phyloP scores from a whole-genome alignment of 768 basidiomycete species.

The Heimioporus sp. region DNA sequence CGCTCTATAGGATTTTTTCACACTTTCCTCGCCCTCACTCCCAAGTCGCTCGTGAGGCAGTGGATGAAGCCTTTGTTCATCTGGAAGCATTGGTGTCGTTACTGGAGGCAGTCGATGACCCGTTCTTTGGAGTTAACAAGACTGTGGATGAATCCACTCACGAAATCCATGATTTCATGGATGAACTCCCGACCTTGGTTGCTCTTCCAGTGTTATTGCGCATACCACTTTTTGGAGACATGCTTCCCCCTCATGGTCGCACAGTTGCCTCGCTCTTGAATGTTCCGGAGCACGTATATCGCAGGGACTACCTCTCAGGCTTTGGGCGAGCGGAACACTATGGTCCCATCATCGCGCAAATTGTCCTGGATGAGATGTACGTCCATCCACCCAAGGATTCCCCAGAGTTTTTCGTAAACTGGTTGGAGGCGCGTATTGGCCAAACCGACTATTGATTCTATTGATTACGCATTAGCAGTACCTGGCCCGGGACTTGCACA shows the following conservation, averaged over 20 bases:
- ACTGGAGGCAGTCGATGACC: slow-evolving; percentile 48
- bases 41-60: slow-evolving; percentile 71
- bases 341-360: slow-evolving; percentile 54
- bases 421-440: slow-evolving; percentile 40
- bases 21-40: slow-evolving; percentile 63
- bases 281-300: slow-evolving; percentile 60
- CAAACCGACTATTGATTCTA: slow-evolving; percentile 17
- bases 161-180: slow-evolving; percentile 53
- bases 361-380: slow-evolving; percentile 51
- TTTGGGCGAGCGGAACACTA: slow-evolving; percentile 80
- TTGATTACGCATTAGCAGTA: not conserved
- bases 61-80: slow-evolving; percentile 73
- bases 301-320: slow-evolving; percentile 66
- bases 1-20: slow-evolving; percentile 58
- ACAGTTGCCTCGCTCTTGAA: slow-evolving; percentile 53
- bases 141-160: slow-evolving; percentile 27
- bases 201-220: slow-evolving; percentile 68
- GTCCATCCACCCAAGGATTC: slow-evolving; percentile 31
- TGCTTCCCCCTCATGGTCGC: slow-evolving; percentile 15
- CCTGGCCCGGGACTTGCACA: not conserved
- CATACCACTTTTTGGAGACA: slow-evolving; percentile 29
- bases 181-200: slow-evolving; percentile 70
- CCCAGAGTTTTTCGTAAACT: slow-evolving; percentile 34
- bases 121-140: slow-evolving; percentile 21
- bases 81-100: slow-evolving; percentile 55